Evolutionary conservation across 176 grass and related monocot species (phyloP), one percentile per base, ranked within the genome.

Genomic region (Canna indica): DNA sequence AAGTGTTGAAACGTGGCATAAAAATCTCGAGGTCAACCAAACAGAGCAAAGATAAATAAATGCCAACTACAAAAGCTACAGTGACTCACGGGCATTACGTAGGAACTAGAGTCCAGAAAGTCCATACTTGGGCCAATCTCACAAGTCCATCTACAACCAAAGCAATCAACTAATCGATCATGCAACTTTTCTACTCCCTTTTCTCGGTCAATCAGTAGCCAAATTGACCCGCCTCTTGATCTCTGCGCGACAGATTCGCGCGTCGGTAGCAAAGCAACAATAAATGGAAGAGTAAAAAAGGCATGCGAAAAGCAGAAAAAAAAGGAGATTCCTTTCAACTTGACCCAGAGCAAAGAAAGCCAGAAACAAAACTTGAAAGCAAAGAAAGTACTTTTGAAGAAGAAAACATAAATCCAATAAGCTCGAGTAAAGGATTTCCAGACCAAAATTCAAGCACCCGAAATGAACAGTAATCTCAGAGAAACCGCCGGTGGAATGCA

Each of bases 61-160:
- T 69, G 77, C 61, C 80, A 76, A 76, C 71, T 34, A 78, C 58
- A 34, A 25, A 71, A 74, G 80, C 22, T 45, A 74, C 77, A 86
- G 50, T 75, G 10, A 68, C 2, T 86, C 87, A 90, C 80, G 78
- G 75, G 78, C 45, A 71, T 85, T 50, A 62, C 81, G 72, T 78
- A 77, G 48, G 27, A 36, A 50, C 46, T n/a, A 38, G 22, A 66
- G 61, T 67, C 74, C 32, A 62, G 39, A 74, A 70, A 65, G 64
- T 47, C 72, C 75, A 76, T 79, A 83, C 52, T 75, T 35, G 58
- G 64, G 31, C 70, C 67, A 38, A 68, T 39, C 63, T 14, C 63
- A 66, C 20, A 2, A 39, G 34, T 66, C 63, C 63, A 66, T 66
- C 63, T 66, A 66, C 18, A 66, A 66, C 22, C 26, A 66, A 22